These are phyloP conservation scores for Sarocladiaceae sp. DNA, from an alignment of 2,329 filamentous ascomycete species.

Conservation along the genomic window DNA sequence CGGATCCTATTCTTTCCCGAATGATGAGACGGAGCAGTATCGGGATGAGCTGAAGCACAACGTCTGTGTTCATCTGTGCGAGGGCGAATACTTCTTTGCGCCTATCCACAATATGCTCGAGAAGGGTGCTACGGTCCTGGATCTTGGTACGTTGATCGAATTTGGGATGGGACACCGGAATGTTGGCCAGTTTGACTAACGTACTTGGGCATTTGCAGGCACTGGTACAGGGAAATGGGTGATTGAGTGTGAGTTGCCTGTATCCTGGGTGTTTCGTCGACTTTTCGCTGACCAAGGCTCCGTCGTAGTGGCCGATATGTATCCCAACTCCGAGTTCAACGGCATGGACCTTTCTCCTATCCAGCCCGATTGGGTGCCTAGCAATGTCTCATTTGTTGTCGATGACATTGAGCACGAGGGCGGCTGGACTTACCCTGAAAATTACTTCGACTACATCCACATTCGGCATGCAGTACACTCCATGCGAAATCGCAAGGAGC, in stretches of 20 bases:
- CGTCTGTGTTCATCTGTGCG: slow-evolving; percentile 33
- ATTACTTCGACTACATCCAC: slow-evolving; percentile 46
- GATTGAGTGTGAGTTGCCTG: slow-evolving; percentile 39
- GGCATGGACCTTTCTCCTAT: slow-evolving; percentile 50
- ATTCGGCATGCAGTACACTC: slow-evolving; percentile 43
- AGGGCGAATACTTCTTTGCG: slow-evolving; percentile 37
- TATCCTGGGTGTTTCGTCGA: not conserved
- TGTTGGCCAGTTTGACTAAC: not conserved
- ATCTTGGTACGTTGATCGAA: slow-evolving; percentile 34
- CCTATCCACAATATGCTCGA: slow-evolving; percentile 35
- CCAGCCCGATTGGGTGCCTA: slow-evolving; percentile 46
- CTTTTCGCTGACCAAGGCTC: slow-evolving; percentile 13
- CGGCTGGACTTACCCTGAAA: slow-evolving; percentile 42
- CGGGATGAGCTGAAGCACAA: slow-evolving; percentile 38
- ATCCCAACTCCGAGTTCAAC: slow-evolving; percentile 37
- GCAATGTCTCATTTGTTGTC: slow-evolving; percentile 47
- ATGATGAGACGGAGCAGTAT: slow-evolving; percentile 38
- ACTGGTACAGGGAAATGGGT: slow-evolving; percentile 50
- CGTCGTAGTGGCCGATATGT: slow-evolving; percentile 41
- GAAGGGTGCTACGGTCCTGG: slow-evolving; percentile 38
- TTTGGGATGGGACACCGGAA: no score
- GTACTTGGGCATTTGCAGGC: slow-evolving; percentile 25
- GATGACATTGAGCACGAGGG: slow-evolving; percentile 48
- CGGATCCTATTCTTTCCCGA: slow-evolving; percentile 38
- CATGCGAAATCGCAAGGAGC: slow-evolving; percentile 33